Evolutionary conservation across 208 protist species (phyloP).

Genomic region (Acanthamoeba triangularis): DNA sequence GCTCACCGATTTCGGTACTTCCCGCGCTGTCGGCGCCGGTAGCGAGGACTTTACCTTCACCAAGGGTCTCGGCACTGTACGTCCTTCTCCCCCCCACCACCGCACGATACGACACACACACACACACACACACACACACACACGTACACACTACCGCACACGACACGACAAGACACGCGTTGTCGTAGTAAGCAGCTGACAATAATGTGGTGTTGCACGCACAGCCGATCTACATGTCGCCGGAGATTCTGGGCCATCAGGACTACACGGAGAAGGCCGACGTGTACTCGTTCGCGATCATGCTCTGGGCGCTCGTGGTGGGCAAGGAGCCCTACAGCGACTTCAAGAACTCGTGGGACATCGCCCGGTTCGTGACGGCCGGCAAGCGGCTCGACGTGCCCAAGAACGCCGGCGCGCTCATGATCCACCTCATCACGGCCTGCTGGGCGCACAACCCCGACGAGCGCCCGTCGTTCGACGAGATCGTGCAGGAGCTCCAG

Average conservation of each 20-base stretch:
- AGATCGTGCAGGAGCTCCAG: conserved; percentile 18
- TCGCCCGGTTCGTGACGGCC: conserved; percentile 45
- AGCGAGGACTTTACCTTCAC: conserved; percentile 41
- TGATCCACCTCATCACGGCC: conserved; percentile 42
- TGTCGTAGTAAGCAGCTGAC: no score
- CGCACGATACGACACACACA: no score
- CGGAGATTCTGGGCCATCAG: conserved; percentile 83
- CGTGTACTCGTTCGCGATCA: conserved; percentile 77
- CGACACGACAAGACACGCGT: no score
- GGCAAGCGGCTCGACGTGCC: conserved; percentile 64
- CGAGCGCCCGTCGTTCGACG: neutral
- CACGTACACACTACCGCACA: no score
- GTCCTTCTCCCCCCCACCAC: no score
- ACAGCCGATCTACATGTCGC: conserved; percentile 83
- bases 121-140: no score
- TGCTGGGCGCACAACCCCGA: conserved; percentile 54
- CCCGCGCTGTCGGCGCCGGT: neutral
- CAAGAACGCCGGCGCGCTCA: conserved; percentile 21
- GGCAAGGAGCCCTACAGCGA: conserved; percentile 50
- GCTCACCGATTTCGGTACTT: conserved; percentile 68
- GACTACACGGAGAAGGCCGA: conserved; percentile 87
- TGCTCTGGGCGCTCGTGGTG: conserved; percentile 36
- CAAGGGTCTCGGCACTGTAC: conserved; percentile 62
- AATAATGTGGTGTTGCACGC: no score
- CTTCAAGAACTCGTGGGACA: conserved; percentile 65